Evolutionary conservation across 345 rosid genomes (phyloP).

Genomic region (Gossypium rotundifolium): DNA sequence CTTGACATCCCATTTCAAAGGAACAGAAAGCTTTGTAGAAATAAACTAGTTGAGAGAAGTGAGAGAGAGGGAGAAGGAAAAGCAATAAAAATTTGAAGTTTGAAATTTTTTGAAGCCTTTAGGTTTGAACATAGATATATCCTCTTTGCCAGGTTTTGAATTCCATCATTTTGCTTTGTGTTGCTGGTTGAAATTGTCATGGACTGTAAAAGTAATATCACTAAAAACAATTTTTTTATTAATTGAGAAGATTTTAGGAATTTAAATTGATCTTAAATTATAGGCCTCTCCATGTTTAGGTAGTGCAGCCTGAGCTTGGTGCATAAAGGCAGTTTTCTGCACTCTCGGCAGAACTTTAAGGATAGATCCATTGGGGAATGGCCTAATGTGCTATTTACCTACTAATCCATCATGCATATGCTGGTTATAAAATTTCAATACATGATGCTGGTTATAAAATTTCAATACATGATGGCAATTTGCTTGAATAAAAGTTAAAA

Average conservation of each 20-base stretch:
- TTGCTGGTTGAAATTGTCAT: neutral
- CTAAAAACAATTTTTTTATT: neutral
- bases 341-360: neutral
- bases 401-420: neutral
- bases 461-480: neutral
- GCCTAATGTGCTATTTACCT: neutral
- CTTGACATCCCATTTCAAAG: neutral
- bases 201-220: neutral
- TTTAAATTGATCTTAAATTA: neutral
- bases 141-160: neutral
- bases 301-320: neutral
- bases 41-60: neutral
- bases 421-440: neutral
- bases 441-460: neutral
- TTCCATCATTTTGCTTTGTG: neutral
- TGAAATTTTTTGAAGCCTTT: neutral
- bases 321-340: neutral
- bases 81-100: neutral
- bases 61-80: neutral
- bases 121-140: neutral
- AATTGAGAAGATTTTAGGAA: neutral
- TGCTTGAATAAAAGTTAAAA: neutral
- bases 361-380: neutral
- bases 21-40: neutral
- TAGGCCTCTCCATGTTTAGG: neutral